phyloP scores from a whole-genome alignment of 306 rosid species.

The Leucaena leucocephala region DNA sequence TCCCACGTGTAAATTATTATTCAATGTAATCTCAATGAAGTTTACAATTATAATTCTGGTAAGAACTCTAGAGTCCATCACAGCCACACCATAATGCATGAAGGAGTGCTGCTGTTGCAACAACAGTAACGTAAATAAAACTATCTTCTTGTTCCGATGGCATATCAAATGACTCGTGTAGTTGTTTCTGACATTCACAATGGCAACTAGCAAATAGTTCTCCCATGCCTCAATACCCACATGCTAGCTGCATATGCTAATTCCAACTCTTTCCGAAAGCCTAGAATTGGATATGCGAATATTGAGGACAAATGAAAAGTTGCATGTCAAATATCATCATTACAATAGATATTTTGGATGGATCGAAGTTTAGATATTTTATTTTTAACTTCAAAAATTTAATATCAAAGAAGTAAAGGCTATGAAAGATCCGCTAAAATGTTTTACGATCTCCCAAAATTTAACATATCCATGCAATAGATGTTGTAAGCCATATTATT shows the following conservation, averaged over 20 bases:
- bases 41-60: neutral
- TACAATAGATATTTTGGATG: too few species aligned
- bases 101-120: neutral
- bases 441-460: neutral
- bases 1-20: conserved; percentile 34
- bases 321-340: too few species aligned
- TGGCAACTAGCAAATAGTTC: neutral
- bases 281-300: too few species aligned
- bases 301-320: too few species aligned
- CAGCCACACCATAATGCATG: neutral
- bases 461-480: neutral
- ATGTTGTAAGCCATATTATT: neutral
- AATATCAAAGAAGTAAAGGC: neutral
- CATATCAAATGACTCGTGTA: neutral
- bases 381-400: neutral
- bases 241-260: too few species aligned
- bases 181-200: neutral
- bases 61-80: too few species aligned
- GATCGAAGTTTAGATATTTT: neutral
- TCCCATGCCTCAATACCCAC: too few species aligned
- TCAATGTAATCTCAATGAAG: conserved; percentile 30
- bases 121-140: neutral
- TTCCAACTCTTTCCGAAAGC: too few species aligned
- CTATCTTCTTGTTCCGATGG: neutral
- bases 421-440: neutral